A percentile compares a stretch with the other conserved stretches of the same genome.
Evolutionary conservation across 1,284 basidiomycete genomes (phyloP).

Genomic region (Sporisorium scitamineum): DNA sequence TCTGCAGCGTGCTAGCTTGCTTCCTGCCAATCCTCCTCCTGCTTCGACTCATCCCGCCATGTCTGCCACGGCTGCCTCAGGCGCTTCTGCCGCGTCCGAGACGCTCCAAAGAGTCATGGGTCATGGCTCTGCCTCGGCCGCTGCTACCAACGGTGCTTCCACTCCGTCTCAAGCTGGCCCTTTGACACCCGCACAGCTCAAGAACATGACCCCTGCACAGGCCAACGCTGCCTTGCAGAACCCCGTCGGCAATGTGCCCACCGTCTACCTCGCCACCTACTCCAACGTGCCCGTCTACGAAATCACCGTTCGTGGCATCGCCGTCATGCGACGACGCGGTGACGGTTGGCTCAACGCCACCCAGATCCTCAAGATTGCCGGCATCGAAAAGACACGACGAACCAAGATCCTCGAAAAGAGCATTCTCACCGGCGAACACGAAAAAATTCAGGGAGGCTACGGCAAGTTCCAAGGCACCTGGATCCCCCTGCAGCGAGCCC

Average conservation of each 20-base stretch:
- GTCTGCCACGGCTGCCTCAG: conserved; percentile 19
- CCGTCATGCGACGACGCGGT: conserved; percentile 93
- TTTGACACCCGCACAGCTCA: conserved; percentile 43
- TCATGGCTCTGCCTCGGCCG: conserved; percentile 23
- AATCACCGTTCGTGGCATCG: conserved; percentile 85
- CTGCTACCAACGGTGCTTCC: conserved; percentile 33
- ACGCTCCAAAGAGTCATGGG: conserved; percentile 46
- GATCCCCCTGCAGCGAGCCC: conserved; percentile 71
- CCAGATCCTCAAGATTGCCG: conserved; percentile 98
- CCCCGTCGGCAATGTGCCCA: conserved; percentile 49
- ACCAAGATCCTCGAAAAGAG: conserved; percentile 99
- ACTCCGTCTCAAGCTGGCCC: conserved; percentile 32
- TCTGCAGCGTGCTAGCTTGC: conserved; percentile 40
- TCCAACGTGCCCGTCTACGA: conserved; percentile 72
- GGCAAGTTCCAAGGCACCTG: conserved; percentile 99
- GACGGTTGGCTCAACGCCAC: conserved; percentile 96
- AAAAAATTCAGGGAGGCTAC: conserved; percentile 99
- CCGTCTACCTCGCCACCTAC: conserved; percentile 69
- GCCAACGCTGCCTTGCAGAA: conserved; percentile 53
- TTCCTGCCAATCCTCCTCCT: conserved; percentile 10
- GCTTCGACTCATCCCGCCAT: neutral
- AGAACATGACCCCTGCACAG: conserved; percentile 52
- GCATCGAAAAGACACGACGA: conserved; percentile 93
- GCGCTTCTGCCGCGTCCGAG: conserved; percentile 42
- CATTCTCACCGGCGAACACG: conserved; percentile 92